These are phyloP conservation scores for Sedum album DNA, from an alignment of 164 flowering plant genomes.

Conservation along the genomic window DNA sequence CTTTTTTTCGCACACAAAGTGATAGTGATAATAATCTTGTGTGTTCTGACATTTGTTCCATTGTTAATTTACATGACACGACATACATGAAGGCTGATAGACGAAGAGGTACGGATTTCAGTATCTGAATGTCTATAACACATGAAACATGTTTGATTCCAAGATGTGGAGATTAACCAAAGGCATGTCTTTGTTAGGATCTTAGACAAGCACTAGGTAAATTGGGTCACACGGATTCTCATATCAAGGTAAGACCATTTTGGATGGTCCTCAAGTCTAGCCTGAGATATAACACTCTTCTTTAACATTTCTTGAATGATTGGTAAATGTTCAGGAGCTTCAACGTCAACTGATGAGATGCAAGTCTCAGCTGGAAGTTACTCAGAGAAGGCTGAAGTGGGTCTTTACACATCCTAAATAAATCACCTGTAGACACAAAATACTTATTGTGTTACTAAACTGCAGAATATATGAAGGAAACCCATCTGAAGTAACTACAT, in stretches of 20 bases:
- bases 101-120: not conserved
- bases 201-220: not conserved
- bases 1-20: no score
- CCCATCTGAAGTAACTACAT: conserved; percentile 22
- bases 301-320: not conserved
- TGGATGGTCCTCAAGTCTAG: not conserved
- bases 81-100: not conserved
- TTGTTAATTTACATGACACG: not conserved
- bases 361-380: conserved; percentile 27
- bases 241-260: conserved; percentile 23
- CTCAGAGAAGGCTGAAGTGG: conserved; percentile 36
- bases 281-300: not conserved
- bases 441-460: not conserved
- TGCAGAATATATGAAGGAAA: conserved; percentile 40
- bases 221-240: conserved; percentile 23
- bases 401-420: not conserved
- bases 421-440: not conserved
- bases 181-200: no score
- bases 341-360: conserved; percentile 29
- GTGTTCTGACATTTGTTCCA: not conserved
- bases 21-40: no score
- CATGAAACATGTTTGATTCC: not conserved
- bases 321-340: not conserved
- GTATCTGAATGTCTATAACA: not conserved
- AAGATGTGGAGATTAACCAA: not conserved